A percentile compares a stretch with the other conserved stretches of the same genome.
Evolutionary conservation across 495 filamentous ascomycete species (phyloP).

Genomic region (Schizothecium vesticola): DNA sequence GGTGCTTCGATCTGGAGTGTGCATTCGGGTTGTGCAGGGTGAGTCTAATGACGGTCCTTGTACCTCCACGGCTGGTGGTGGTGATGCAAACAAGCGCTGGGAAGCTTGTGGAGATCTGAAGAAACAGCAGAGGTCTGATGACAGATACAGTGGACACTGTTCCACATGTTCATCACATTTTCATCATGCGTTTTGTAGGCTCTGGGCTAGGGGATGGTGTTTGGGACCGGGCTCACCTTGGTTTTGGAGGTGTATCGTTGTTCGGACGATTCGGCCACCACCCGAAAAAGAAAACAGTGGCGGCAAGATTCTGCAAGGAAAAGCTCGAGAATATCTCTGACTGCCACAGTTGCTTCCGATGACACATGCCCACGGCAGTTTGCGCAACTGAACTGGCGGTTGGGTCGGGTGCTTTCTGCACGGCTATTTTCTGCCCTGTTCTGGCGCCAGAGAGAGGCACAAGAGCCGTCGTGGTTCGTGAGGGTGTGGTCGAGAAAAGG

Average conservation of each 20-base stretch:
- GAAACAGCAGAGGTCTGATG: neutral
- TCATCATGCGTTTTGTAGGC: neutral
- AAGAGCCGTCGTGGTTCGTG: neutral
- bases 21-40: neutral
- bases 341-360: neutral
- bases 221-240: neutral
- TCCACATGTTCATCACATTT: neutral
- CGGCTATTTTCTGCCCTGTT: neutral
- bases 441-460: neutral
- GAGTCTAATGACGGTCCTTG: neutral
- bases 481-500: neutral
- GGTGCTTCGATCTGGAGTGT: neutral
- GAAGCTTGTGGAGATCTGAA: neutral
- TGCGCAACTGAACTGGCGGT: neutral
- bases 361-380: neutral
- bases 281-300: neutral
- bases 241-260: neutral
- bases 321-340: neutral
- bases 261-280: neutral
- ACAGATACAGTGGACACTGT: neutral
- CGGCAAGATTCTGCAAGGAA: neutral
- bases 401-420: neutral
- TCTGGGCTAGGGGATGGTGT: neutral
- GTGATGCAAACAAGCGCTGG: neutral
- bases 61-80: neutral